Base-by-base conservation (phyloP, 176 grass and related monocot genomes). In the Ampelocalamus luodianensis region DNA sequence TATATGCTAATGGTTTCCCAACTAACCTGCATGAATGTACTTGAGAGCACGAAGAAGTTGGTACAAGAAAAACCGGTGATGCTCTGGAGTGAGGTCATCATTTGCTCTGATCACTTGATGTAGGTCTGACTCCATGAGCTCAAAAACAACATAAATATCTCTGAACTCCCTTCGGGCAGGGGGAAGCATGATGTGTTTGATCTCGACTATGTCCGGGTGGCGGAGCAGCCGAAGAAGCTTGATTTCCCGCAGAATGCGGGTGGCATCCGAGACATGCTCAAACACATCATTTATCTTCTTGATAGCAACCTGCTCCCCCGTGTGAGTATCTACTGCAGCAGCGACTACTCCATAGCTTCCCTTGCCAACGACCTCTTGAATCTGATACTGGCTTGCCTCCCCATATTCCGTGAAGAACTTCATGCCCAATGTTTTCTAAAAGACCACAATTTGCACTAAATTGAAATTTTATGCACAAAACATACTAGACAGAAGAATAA, bases 361-460 rank as follows among this genome's bases (percentile, higher is more conserved):
- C 68, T 89, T 92, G 71, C 94, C 94, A 80, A 97, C 81, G 13
- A 97, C 80, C 81, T 92, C 84, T 87, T 92, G 86, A 26, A 97
- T 92, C 34, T 97, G 90, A 27, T 91, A 97, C 27, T 71, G 86
- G 84, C 73, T 94, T 23, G 90, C 90, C 81, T 97, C 94, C 50
- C 88, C 86, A 65, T 92, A 97, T 78, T 97, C 95, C 12, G 95
- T 97, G 86, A 97, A 97, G 74, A 97, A 97, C 66, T 89, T 86
- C 88, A 88, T 92, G 62, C 78, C 90, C 82, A 85, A 77, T 43
- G 54, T 85, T 79, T 49, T 78, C 85, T 97, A 79, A 62, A 65
- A 79, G 20, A 82, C 68, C 50, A 82, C n/a, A 82, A 68, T 68
- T 68, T 85, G 42, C 37, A 62, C 49, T 49, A 17, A 90, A 27